A percentile compares a stretch with the other conserved stretches of the same genome.
Conservation (phyloP, 2,329 filamentous ascomycete genomes). For the Fusarium nanum region DNA sequence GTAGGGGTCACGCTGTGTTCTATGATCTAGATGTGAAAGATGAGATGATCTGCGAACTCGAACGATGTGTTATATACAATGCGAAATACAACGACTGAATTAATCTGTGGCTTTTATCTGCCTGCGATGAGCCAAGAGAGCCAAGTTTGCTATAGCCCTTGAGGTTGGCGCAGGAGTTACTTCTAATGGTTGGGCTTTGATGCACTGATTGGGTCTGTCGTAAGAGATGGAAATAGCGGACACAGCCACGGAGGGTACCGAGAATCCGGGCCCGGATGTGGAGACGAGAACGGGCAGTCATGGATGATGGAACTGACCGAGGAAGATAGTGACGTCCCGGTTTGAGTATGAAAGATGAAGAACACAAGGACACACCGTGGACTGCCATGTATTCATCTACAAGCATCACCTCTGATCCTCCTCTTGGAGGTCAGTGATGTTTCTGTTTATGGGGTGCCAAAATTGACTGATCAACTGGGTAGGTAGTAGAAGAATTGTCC, state of each 20-base stretch:
- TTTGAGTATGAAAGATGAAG: neutral
- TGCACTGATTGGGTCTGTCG: slow-evolving; percentile 18
- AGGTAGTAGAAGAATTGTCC: neutral
- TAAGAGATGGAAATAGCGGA: slow-evolving; percentile 21
- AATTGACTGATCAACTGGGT: neutral
- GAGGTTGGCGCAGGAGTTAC: neutral
- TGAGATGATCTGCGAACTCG: neutral
- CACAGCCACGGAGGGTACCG: slow-evolving; percentile 27
- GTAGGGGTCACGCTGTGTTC: neutral
- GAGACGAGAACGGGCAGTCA: neutral
- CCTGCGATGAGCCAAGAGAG: neutral
- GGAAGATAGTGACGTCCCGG: neutral
- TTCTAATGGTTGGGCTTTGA: neutral
- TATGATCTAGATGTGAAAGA: neutral
- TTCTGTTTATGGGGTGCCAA: neutral
- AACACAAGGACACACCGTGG: neutral
- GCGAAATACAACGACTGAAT: neutral
- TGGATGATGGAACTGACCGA: neutral
- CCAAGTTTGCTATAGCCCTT: neutral
- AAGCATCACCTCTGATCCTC: neutral
- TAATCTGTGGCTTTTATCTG: neutral
- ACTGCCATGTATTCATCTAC: neutral
- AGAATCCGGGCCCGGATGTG: slow-evolving; percentile 26
- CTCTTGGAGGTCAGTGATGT: neutral
- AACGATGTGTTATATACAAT: neutral